Evolutionary conservation across 495 filamentous ascomycete species (phyloP).

Genomic region (Acidomyces sp.): DNA sequence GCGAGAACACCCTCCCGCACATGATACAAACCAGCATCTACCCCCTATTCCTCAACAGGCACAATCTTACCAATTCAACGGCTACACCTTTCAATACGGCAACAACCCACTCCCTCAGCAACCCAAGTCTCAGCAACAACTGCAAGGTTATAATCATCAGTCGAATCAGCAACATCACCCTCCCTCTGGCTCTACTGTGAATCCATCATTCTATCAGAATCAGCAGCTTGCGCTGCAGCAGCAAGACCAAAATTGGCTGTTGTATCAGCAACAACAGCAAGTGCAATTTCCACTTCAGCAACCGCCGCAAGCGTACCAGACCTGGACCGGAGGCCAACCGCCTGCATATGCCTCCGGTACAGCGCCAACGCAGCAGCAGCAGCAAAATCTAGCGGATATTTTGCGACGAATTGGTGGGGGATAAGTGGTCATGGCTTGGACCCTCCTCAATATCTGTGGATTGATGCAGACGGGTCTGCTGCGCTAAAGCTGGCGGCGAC

Average conservation of each 20-base stretch:
- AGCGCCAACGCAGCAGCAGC: slow-evolving; percentile 4
- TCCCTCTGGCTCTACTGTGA: background rate
- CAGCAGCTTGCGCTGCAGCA: slow-evolving; percentile 7
- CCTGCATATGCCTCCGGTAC: background rate
- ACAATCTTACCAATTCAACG: slow-evolving; percentile 16
- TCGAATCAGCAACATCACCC: slow-evolving; percentile 3
- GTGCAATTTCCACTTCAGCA: background rate
- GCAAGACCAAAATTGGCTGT: slow-evolving; percentile 7
- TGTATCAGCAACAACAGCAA: slow-evolving; percentile 11
- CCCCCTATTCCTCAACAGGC: background rate
- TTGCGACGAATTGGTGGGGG: slow-evolving; percentile 10
- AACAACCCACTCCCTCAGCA: slow-evolving; percentile 1
- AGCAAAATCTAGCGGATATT: slow-evolving; percentile 11
- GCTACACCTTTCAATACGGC: slow-evolving; percentile 19
- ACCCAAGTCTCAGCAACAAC: slow-evolving; percentile 3
- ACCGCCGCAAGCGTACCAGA: background rate
- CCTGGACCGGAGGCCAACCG: background rate
- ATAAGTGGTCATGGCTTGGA: too few species aligned
- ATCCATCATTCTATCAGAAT: slow-evolving; percentile 5
- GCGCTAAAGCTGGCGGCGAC: too few species aligned
- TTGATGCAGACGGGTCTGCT: too few species aligned
- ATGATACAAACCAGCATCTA: slow-evolving; percentile 4
- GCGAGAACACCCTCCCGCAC: background rate
- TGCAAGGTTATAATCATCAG: background rate
- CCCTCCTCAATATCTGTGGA: too few species aligned